Evolutionary conservation across 2,329 filamentous ascomycete genomes (phyloP), one percentile per base, ranked within the genome.

Genomic region (Curvularia spicifera): DNA sequence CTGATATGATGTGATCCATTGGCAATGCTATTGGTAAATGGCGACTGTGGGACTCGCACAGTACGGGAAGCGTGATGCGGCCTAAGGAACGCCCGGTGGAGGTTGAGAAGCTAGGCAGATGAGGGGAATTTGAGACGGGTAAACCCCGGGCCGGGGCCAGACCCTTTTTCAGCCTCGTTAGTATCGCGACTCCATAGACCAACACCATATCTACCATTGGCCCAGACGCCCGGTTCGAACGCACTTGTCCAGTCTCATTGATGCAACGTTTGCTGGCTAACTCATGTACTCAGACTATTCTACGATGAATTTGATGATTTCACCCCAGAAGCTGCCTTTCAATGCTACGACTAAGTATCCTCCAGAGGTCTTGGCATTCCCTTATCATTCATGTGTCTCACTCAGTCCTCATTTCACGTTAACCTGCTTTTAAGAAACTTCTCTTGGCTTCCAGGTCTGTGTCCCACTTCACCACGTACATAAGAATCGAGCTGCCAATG

Each of bases 41-140:
- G 44, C 13, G 10, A 26, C 22, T 1, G 5, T 29, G 15, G 28
- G 44, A n/a, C 6, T 26, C 15, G 15, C 10, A 35, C 18, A 44
- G 42, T 22, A 8, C 13, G 9, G 6, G 2, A 10, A 28, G 24
- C 20, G 39, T 5, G 4, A 56, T 56, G 43, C 47, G 53, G 22
- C 12, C 6, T 52, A 43, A 26, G 26, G 20, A 20, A 37, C 12
- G 44, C 9, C 29, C 20, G 9, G 42, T 9, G 39, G 13, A 22
- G 45, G 24, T 26, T 4, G 49, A 10, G 20, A 53, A 22, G 28
- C 37, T 39, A 24, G 42, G 37, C n/a, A 37, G 37, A 29, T 18
- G 42, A 46, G 48, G 33, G 53, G 48, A 42, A 51, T 20, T 26
- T 42, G 42, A 42, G 29, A 37, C 33, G 48, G 48, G 28, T 22